These are phyloP conservation scores for Anthoceros angustus DNA, from an alignment of 225 moss, liverwort and hornwort genomes.

Conservation along the genomic window DNA sequence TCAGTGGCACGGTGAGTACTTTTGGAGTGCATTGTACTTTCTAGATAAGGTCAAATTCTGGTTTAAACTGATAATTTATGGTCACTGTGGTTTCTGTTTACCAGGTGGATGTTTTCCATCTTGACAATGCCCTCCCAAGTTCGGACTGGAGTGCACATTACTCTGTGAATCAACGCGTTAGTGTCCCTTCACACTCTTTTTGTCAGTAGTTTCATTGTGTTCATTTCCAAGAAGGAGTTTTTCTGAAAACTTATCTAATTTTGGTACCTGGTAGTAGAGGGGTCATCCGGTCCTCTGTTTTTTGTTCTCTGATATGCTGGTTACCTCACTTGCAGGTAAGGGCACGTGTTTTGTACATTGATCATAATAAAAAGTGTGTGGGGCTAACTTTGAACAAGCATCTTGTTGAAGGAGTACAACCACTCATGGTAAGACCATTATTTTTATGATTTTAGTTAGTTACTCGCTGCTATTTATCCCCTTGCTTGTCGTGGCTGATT, in stretches of 20 bases:
- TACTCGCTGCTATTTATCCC: not conserved
- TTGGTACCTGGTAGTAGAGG: not conserved
- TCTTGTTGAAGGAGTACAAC: constrained; percentile 38
- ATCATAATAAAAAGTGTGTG: constrained; percentile 55
- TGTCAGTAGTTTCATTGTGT: not conserved
- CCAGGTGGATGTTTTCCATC: constrained; percentile 87
- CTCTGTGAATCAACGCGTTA: constrained; percentile 69
- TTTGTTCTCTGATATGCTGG: not conserved
- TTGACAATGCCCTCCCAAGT: constrained; percentile 52
- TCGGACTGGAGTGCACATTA: constrained; percentile 60
- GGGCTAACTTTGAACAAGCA: constrained; percentile 72
- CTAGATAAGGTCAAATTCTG: too few species aligned
- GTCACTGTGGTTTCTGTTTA: constrained; percentile 6
- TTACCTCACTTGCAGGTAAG: constrained; percentile 36
- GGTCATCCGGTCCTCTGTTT: not conserved
- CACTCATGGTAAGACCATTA: constrained; percentile 32
- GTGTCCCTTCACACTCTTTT: constrained; percentile 5
- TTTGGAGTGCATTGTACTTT: not conserved
- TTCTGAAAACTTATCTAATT: not conserved
- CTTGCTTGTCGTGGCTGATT: not conserved
- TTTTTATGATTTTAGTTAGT: not conserved
- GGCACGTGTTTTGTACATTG: constrained; percentile 70
- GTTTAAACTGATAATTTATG: not conserved
- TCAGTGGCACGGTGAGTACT: constrained; percentile 67
- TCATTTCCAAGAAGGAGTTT: not conserved